These are phyloP conservation scores for Penicillium steckii DNA, from an alignment of 495 filamentous ascomycete species.

Conservation along the genomic window DNA sequence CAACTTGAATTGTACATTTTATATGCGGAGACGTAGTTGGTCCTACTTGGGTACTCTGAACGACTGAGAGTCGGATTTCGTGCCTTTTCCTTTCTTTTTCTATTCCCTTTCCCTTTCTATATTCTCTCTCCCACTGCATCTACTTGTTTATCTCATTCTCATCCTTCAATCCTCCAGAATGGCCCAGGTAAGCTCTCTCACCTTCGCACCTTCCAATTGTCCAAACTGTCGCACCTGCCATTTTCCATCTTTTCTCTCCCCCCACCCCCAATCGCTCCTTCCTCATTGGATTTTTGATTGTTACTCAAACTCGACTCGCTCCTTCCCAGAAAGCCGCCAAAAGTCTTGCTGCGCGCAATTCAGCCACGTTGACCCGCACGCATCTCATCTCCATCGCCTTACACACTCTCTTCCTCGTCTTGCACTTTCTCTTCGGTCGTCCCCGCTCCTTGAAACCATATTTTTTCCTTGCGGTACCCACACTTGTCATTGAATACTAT, in stretches of 20 bases:
- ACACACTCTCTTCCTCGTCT: conserved; percentile 71
- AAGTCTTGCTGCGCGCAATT: conserved; percentile 81
- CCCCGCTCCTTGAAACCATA: conserved; percentile 70
- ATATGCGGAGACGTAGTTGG: no score
- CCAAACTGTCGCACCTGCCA: no score
- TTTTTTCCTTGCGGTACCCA: conserved; percentile 67
- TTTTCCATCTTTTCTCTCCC: no score
- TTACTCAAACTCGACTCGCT: no score
- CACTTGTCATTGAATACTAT: conserved; percentile 74
- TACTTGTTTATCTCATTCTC: neutral
- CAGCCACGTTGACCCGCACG: conserved; percentile 68
- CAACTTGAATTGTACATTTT: no score
- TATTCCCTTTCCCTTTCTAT: no score
- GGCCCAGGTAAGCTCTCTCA: conserved; percentile 37
- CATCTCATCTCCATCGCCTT: conserved; percentile 69
- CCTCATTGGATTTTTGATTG: no score
- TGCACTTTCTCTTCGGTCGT: conserved; percentile 64
- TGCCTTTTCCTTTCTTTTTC: no score
- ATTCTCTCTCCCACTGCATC: neutral
- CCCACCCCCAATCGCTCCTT: no score
- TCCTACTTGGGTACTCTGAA: no score
- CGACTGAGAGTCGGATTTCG: no score
- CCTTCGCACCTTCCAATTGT: no score
- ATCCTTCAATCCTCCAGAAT: conserved; percentile 14
- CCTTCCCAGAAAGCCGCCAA: conserved; percentile 82